These are phyloP conservation scores for Nymphaea colorata DNA, from an alignment of 164 flowering plant species.

Conservation along the genomic window DNA sequence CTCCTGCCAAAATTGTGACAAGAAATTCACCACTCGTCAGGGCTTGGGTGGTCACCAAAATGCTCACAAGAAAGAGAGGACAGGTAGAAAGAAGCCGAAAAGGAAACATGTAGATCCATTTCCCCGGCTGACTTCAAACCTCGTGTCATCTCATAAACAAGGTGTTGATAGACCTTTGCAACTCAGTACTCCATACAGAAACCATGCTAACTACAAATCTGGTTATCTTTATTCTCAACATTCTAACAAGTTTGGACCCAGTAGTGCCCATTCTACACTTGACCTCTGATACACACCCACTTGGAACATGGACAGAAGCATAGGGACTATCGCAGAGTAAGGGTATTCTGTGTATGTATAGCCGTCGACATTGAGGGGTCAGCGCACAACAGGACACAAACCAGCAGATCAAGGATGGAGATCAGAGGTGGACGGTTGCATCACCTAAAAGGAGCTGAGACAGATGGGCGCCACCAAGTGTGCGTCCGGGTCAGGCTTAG, in stretches of 20 bases:
- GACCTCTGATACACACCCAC: background rate
- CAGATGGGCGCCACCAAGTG: too few species aligned
- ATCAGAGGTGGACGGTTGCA: too few species aligned
- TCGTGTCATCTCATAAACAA: background rate
- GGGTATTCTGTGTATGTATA: too few species aligned
- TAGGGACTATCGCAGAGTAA: too few species aligned
- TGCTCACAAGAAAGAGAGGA: slow-evolving; percentile 2
- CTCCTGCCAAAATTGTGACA: slow-evolving; percentile 3
- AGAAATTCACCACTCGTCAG: background rate
- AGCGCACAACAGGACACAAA: too few species aligned
- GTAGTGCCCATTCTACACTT: background rate
- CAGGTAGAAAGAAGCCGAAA: background rate
- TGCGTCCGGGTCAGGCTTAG: too few species aligned
- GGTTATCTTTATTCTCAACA: background rate
- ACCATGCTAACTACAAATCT: background rate
- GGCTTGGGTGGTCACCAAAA: slow-evolving; percentile 6
- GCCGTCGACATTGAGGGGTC: too few species aligned
- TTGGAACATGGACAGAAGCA: too few species aligned
- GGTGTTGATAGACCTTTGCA: background rate
- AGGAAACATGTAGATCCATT: background rate
- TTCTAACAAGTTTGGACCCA: background rate
- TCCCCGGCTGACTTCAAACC: background rate
- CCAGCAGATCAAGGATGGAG: too few species aligned
- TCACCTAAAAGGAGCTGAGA: too few species aligned
- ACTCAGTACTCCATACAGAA: background rate